Percentiles rank a stretch among this genome's conserved stretches.
phyloP scores from a whole-genome alignment of 306 rosid genomes.

The Morella rubra region DNA sequence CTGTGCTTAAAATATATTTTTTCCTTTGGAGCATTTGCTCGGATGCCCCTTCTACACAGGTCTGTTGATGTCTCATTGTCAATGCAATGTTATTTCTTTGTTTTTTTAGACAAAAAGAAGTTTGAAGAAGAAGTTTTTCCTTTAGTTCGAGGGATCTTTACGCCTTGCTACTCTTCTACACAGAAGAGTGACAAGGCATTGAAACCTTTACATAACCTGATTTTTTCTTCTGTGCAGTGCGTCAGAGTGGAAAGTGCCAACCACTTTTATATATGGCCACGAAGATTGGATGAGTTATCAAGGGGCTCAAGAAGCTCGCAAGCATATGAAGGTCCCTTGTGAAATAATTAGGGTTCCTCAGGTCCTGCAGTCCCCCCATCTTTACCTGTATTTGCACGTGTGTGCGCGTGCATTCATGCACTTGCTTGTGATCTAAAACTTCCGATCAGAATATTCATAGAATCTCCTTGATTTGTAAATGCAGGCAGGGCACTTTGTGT shows the following conservation, averaged over 20 bases:
- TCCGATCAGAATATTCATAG: not conserved
- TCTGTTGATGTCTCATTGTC: constrained; percentile 31
- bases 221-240: constrained; percentile 49
- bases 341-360: constrained; percentile 90
- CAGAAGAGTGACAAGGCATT: not conserved
- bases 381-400: not conserved
- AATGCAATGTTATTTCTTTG: not conserved
- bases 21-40: constrained; percentile 84
- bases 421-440: not conserved
- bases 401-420: not conserved
- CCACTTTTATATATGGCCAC: constrained; percentile 86
- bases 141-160: not conserved
- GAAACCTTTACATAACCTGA: not conserved
- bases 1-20: constrained; percentile 84
- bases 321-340: constrained; percentile 84
- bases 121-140: not conserved
- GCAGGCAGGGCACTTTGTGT: constrained; percentile 90
- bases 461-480: constrained; percentile 14
- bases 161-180: no score
- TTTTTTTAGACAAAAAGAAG: no score
- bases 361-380: constrained; percentile 45
- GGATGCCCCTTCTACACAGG: constrained; percentile 88
- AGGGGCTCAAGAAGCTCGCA: constrained; percentile 94
- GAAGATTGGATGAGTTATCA: constrained; percentile 88
- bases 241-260: constrained; percentile 92